Conservation (phyloP, 352 stramenopile species). For the Pythium biforme region DNA sequence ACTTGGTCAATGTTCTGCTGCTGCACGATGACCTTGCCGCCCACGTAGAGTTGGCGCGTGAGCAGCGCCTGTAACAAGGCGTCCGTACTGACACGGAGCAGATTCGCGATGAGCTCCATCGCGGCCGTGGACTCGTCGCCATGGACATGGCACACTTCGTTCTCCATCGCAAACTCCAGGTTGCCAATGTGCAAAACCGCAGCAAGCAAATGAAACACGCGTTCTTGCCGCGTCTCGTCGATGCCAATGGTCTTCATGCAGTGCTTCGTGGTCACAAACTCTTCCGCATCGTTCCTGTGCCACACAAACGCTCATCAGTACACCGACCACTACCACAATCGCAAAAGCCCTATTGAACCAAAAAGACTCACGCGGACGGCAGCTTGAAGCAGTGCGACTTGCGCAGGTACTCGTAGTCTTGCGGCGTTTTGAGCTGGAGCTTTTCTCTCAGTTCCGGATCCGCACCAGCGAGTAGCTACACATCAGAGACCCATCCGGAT, state of each 20-base stretch:
- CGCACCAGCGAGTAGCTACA: conserved; percentile 71
- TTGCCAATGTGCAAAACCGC: conserved; percentile 89
- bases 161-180: conserved; percentile 81
- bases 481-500: neutral
- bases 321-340: neutral
- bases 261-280: conserved; percentile 81
- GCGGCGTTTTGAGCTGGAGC: conserved; percentile 65
- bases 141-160: conserved; percentile 69
- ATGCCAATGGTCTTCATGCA: conserved; percentile 91
- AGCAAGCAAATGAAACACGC: conserved; percentile 85
- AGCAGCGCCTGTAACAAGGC: conserved; percentile 72
- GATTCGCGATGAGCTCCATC: conserved; percentile 62
- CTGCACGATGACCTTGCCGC: conserved; percentile 89
- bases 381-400: conserved; percentile 88
- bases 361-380: conserved; percentile 46
- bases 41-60: conserved; percentile 84
- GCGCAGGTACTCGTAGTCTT: conserved; percentile 87
- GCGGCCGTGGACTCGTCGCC: conserved; percentile 43
- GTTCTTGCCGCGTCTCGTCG: conserved; percentile 65
- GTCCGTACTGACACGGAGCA: conserved; percentile 78
- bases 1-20: conserved; percentile 88
- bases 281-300: conserved; percentile 63
- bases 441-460: conserved; percentile 64
- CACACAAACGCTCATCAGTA: neutral
- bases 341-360: neutral